These are phyloP conservation scores for Echria macrotheca DNA, from an alignment of 495 filamentous ascomycete genomes.

Conservation along the genomic window DNA sequence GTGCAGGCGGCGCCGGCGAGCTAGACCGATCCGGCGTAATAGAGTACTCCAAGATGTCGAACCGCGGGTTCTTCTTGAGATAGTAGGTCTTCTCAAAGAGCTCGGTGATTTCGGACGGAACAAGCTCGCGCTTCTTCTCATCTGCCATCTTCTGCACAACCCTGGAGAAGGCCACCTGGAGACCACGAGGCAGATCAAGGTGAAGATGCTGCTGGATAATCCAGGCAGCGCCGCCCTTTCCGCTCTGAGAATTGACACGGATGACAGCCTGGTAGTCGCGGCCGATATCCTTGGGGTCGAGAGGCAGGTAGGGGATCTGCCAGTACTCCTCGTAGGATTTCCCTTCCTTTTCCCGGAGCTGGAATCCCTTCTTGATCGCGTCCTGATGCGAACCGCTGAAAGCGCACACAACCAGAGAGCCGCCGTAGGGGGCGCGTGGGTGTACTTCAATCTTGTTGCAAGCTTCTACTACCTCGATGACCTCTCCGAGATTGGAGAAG, in stretches of 20 bases:
- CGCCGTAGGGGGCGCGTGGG: slow-evolving; percentile 82
- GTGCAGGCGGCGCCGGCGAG: slow-evolving; percentile 64
- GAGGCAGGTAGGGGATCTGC: slow-evolving; percentile 82
- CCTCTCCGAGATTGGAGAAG: slow-evolving; percentile 81
- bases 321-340: slow-evolving; percentile 56
- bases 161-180: slow-evolving; percentile 87
- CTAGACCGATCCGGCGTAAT: slow-evolving; percentile 79
- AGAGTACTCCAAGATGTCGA: slow-evolving; percentile 85
- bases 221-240: slow-evolving; percentile 94
- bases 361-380: slow-evolving; percentile 96
- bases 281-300: slow-evolving; percentile 91
- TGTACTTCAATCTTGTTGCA: slow-evolving; percentile 95
- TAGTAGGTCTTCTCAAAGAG: slow-evolving; percentile 89
- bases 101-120: slow-evolving; percentile 71
- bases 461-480: slow-evolving; percentile 87
- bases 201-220: slow-evolving; percentile 83
- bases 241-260: slow-evolving; percentile 92
- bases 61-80: slow-evolving; percentile 73
- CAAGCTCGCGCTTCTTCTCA: slow-evolving; percentile 77
- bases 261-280: slow-evolving; percentile 96
- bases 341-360: slow-evolving; percentile 55
- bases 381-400: slow-evolving; percentile 94
- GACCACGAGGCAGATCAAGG: slow-evolving; percentile 85
- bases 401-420: slow-evolving; percentile 79
- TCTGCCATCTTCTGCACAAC: slow-evolving; percentile 73